Conservation (phyloP, 2,329 filamentous ascomycete genomes). For the Sphaerostilbella broomeana region DNA sequence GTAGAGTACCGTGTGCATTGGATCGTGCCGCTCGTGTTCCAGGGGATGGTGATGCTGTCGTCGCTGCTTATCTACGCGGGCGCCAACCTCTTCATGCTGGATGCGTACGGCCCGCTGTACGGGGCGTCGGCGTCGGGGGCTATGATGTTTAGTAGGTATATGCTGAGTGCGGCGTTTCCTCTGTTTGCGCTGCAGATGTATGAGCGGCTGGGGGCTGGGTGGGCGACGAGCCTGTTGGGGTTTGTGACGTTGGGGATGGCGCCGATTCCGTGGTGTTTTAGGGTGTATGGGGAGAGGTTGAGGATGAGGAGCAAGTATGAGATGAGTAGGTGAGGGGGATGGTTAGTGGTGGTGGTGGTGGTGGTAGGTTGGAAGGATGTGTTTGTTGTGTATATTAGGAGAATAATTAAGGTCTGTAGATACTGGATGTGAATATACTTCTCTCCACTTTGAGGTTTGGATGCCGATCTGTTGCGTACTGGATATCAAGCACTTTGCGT, state of each 20-base stretch:
- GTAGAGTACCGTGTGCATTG: constrained; percentile 20
- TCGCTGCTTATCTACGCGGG: constrained; percentile 24
- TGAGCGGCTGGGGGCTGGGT: constrained; percentile 33
- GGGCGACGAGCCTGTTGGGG: constrained; percentile 37
- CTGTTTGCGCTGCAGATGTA: constrained; percentile 33
- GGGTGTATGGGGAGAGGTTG: constrained; percentile 19
- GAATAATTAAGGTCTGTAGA: too few relatives aligned
- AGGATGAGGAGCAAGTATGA: constrained; percentile 21
- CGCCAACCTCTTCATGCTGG: constrained; percentile 24
- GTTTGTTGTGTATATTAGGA: constrained; percentile 1
- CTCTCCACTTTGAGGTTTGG: too few relatives aligned
- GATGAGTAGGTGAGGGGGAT: constrained; percentile 18
- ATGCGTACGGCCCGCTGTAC: constrained; percentile 23
- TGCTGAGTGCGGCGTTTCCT: constrained; percentile 55
- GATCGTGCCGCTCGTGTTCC: constrained; percentile 21
- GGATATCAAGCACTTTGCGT: too few relatives aligned
- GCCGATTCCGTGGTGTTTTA: constrained; percentile 30
- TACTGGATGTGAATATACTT: too few relatives aligned
- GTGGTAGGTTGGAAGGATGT: background rate
- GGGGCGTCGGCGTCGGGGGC: constrained; percentile 22
- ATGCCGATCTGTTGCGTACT: too few relatives aligned
- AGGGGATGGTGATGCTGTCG: constrained; percentile 21
- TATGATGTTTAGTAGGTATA: constrained; percentile 34
- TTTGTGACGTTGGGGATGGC: constrained; percentile 33
- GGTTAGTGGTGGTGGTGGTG: too few relatives aligned